phyloP scores from a whole-genome alignment of 352 stramenopile species.

The Globisporangium heterothallicum region DNA sequence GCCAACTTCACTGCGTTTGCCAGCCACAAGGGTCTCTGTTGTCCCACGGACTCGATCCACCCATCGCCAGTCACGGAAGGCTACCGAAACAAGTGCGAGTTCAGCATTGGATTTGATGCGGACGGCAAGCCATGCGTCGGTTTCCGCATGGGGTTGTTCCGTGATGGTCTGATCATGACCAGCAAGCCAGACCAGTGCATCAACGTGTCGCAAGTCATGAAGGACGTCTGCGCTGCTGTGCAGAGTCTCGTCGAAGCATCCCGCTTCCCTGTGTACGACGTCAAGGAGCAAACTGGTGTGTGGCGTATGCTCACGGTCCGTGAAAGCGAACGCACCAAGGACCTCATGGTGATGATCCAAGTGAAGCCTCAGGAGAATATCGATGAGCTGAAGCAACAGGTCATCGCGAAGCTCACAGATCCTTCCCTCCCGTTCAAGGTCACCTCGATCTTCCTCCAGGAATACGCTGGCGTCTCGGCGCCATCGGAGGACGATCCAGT shows the following conservation, averaged over 20 bases:
- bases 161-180: constrained; percentile 66
- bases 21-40: constrained; percentile 81
- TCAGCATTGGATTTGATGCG: constrained; percentile 89
- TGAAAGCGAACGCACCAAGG: constrained; percentile 51
- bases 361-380: constrained; percentile 50
- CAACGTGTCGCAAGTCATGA: constrained; percentile 81
- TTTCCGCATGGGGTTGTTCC: constrained; percentile 84
- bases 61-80: constrained; percentile 78
- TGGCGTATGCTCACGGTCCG: constrained; percentile 78
- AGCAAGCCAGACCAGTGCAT: constrained; percentile 63
- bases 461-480: constrained; percentile 88
- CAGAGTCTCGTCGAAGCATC: constrained; percentile 55
- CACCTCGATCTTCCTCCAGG: constrained; percentile 91
- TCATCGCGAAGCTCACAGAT: constrained; percentile 45
- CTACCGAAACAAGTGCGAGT: constrained; percentile 98
- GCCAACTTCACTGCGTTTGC: constrained; percentile 50
- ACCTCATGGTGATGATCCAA: constrained; percentile 80
- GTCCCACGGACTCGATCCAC: constrained; percentile 83
- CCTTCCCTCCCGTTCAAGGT: constrained; percentile 37
- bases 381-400: constrained; percentile 32
- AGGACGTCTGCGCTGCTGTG: constrained; percentile 62
- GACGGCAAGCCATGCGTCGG: constrained; percentile 76
- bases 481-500: constrained; percentile 88
- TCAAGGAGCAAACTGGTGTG: constrained; percentile 60
- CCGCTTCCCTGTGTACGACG: constrained; percentile 63